Conservation (phyloP, 495 filamentous ascomycete genomes). For the Penicillium simplicissimum region DNA sequence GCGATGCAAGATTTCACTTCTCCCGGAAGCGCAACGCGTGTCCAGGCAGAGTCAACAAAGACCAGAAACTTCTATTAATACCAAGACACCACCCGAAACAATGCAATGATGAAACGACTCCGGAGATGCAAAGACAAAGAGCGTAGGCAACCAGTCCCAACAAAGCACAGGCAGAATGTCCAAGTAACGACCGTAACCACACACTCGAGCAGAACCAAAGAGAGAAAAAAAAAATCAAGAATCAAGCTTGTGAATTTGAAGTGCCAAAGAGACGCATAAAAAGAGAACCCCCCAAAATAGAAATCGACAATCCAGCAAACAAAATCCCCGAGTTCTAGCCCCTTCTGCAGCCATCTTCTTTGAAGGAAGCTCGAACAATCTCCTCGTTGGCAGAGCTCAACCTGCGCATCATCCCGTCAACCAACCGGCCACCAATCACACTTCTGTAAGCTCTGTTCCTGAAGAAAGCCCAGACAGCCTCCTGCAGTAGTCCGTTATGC, state of each 20-base stretch:
- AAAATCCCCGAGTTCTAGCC: neutral
- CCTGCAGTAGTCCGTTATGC: neutral
- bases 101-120: constrained; percentile 20
- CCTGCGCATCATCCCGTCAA: constrained; percentile 1
- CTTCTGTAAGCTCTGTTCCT: constrained; percentile 8
- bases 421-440: constrained; percentile 4
- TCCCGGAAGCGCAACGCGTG: neutral
- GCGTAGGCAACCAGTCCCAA: neutral
- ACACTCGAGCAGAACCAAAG: neutral
- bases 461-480: constrained; percentile 23
- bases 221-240: constrained; percentile 2
- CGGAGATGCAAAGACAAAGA: constrained; percentile 16
- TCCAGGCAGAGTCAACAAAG: constrained; percentile 7
- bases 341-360: neutral
- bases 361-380: neutral
- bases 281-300: neutral
- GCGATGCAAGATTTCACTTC: neutral
- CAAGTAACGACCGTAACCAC: constrained; percentile 3
- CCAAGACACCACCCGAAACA: constrained; percentile 22
- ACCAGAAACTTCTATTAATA: constrained; percentile 23
- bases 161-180: constrained; percentile 2
- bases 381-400: neutral
- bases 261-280: neutral
- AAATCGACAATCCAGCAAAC: neutral
- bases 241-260: neutral